phyloP scores from a whole-genome alignment of 2,329 filamentous ascomycete species.

The Arthrobotrys megalospora region DNA sequence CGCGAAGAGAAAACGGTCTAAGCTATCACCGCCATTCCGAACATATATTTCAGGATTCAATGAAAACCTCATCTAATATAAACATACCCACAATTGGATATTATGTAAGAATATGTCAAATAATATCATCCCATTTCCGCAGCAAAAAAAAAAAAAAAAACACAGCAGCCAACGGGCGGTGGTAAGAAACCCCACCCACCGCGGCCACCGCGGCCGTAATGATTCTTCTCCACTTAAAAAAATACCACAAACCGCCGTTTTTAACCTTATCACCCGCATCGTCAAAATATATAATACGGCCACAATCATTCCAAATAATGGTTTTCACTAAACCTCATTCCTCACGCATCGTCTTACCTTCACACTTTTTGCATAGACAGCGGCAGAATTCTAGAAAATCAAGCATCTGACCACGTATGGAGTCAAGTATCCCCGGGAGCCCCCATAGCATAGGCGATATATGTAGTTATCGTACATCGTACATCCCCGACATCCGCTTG shows the following conservation, averaged over 20 bases:
- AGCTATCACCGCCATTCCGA: background rate
- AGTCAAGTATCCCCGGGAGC: background rate
- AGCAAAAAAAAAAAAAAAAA: too few relatives aligned
- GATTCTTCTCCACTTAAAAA: background rate
- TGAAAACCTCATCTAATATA: background rate
- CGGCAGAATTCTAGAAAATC: background rate
- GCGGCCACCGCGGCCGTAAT: constrained; percentile 10
- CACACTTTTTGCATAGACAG: background rate
- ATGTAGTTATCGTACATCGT: background rate
- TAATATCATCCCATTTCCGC: constrained; percentile 11
- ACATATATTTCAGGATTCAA: background rate
- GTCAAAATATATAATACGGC: constrained; percentile 1
- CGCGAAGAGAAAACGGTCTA: too few relatives aligned
- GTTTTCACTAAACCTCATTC: background rate
- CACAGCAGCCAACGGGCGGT: too few relatives aligned
- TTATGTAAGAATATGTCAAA: constrained; percentile 10
- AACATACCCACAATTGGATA: background rate
- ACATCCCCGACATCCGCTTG: constrained; percentile 15
- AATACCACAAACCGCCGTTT: background rate
- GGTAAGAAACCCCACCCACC: constrained; percentile 7
- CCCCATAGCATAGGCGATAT: too few relatives aligned
- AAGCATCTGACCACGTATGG: constrained; percentile 13
- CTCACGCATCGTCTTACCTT: background rate
- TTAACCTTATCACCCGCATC: background rate
- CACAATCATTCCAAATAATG: constrained; percentile 10